Percentiles rank a stretch among this genome's conserved stretches.
Conservation (phyloP, 2,329 filamentous ascomycete genomes). For the Tolypocladium ophioglossoides region DNA sequence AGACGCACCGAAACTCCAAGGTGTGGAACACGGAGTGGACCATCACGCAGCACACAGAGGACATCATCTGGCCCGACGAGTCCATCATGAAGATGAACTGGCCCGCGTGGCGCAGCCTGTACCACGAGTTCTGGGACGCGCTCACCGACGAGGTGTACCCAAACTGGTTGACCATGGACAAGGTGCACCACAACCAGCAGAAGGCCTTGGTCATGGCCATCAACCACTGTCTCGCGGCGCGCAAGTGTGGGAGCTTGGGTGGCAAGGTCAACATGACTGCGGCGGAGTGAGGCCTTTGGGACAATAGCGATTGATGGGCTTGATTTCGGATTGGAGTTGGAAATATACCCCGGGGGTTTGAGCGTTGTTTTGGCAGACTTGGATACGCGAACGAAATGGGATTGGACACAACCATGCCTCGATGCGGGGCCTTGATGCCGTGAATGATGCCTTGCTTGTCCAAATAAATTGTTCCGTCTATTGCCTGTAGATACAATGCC, state of each 20-base stretch:
- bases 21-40: slow-evolving; percentile 17
- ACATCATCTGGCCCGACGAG: not conserved
- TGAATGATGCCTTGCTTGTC: not conserved
- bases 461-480: not conserved
- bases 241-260: slow-evolving; percentile 12
- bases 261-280: slow-evolving; percentile 8
- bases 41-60: slow-evolving; percentile 8
- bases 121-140: slow-evolving; percentile 12
- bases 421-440: too few relatives aligned
- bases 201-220: slow-evolving; percentile 15
- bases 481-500: too few relatives aligned
- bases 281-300: not conserved
- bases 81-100: slow-evolving; percentile 7
- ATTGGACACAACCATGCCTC: not conserved
- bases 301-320: too few relatives aligned
- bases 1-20: slow-evolving; percentile 3
- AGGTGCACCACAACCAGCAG: slow-evolving; percentile 12
- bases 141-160: slow-evolving; percentile 15
- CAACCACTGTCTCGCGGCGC: slow-evolving; percentile 19
- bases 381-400: not conserved
- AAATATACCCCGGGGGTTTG: too few relatives aligned
- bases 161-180: slow-evolving; percentile 22
- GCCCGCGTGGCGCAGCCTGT: slow-evolving; percentile 11
- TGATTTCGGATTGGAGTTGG: too few relatives aligned
- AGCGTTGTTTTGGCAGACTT: not conserved